Evolutionary conservation across 352 stramenopile genomes (phyloP), one percentile per base, ranked within the genome.

Genomic region (Globisporangium parvum): DNA sequence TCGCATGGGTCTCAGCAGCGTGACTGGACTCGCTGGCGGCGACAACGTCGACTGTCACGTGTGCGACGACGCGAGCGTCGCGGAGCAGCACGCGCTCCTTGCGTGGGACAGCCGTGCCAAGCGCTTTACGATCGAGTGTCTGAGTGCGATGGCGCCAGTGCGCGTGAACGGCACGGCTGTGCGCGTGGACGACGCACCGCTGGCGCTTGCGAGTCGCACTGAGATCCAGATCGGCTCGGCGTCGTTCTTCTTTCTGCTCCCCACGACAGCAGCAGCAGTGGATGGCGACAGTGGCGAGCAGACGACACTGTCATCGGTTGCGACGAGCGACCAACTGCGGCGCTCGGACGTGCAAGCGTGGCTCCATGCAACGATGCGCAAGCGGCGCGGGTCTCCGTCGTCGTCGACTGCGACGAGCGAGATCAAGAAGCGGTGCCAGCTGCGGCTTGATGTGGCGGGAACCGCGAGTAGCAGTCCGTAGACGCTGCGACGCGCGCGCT

Each of bases 201-300:
- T 75, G 18, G 28, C 49, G 21, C 69, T 95, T 0, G 49, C 49
- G 24, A 93, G 71, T 51, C 69, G 67, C 45, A 83, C 71, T 42
- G 47, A 87, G 20, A 65, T 95, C 37, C 77, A 87, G 50, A 75
- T 95, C 42, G 85, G 82, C n/a, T 67, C 80, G 0, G 74, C 63
- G 45, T 65, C 77, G 18, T 86, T 87, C 52, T 87, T 86, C 60
- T 93, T 95, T 40, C 52, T 95, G 58, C 67, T 95, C 14, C 85
- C 85, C 17, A 82, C 1, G 14, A 18, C 21, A 3, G 20, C 33
- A 28, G 18, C 17, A 18, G n/a, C 15, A 18, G n/a, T 6, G 45
- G 10, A 9, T 39, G 6, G 18, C 45, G n/a, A 60, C 8, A 59
- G 65, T 12, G 51, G 26, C 18, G 24, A 51, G 3, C 21, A 55